phyloP scores from a whole-genome alignment of 1,139 yeast genomes.

The Suhomyces bolitotheri region DNA sequence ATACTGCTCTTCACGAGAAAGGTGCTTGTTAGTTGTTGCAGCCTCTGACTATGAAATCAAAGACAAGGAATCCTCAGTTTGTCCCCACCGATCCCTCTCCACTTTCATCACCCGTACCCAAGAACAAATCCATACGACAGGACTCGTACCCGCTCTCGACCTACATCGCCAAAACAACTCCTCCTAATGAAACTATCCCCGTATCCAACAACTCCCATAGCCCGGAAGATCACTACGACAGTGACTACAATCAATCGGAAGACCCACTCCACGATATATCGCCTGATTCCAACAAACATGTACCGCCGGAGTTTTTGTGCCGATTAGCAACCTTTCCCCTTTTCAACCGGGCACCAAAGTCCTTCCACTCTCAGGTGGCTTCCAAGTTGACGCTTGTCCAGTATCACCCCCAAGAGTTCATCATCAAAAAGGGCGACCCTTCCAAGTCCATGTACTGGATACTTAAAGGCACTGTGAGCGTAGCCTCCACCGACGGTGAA shows the following conservation, averaged over 20 bases:
- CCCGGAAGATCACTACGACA: slow-evolving; percentile 9
- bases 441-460: slow-evolving; percentile 84
- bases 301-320: slow-evolving; percentile 56
- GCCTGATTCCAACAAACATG: slow-evolving; percentile 9
- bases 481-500: slow-evolving; percentile 75
- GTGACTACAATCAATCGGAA: slow-evolving; percentile 10
- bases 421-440: slow-evolving; percentile 69
- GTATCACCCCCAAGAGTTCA: slow-evolving; percentile 65
- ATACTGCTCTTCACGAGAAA: no score
- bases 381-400: slow-evolving; percentile 58
- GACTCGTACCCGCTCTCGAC: background rate
- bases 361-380: slow-evolving; percentile 61
- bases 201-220: background rate
- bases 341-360: slow-evolving; percentile 63
- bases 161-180: background rate
- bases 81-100: slow-evolving; percentile 15
- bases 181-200: background rate
- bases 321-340: slow-evolving; percentile 59
- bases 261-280: slow-evolving; percentile 9
- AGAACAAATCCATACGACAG: slow-evolving; percentile 4
- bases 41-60: slow-evolving; percentile 4
- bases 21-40: no score
- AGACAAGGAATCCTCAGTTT: slow-evolving; percentile 11
- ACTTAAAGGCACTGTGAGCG: slow-evolving; percentile 69
- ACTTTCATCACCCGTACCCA: slow-evolving; percentile 10